Evolutionary conservation across 2,329 filamentous ascomycete genomes (phyloP).

Genomic region (Cladophialophora carrionii): DNA sequence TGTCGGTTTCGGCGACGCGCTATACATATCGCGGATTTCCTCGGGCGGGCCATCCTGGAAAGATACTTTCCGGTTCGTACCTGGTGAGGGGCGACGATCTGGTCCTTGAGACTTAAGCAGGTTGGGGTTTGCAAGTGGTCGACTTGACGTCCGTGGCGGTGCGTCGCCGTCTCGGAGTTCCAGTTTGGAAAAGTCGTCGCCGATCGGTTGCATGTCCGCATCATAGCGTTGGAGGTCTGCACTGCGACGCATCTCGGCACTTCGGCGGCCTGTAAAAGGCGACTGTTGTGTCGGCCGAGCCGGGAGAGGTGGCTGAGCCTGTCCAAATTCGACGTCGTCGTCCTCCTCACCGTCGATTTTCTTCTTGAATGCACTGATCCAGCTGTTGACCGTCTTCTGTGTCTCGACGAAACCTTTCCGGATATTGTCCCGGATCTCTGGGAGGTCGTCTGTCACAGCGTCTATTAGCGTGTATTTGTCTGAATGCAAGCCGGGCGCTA

Average conservation of each 20-base stretch:
- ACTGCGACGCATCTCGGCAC: conserved; percentile 71
- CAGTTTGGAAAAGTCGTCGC: conserved; percentile 79
- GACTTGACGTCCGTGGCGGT: conserved; percentile 59
- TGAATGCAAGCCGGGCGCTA: conserved; percentile 14
- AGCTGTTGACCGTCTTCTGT: conserved; percentile 87
- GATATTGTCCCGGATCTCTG: conserved; percentile 88
- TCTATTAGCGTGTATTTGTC: conserved; percentile 29
- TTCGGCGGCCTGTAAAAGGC: conserved; percentile 53
- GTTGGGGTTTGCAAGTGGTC: conserved; percentile 73
- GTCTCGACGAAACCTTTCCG: conserved; percentile 94
- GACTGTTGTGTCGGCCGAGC: conserved; percentile 46
- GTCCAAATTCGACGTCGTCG: conserved; percentile 63
- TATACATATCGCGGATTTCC: conserved; percentile 77
- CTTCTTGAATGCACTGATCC: conserved; percentile 91
- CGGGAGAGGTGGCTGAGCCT: conserved; percentile 41
- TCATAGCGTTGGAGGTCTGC: conserved; percentile 92
- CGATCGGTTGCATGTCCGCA: conserved; percentile 85
- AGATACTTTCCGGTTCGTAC: conserved; percentile 55
- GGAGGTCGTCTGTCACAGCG: conserved; percentile 72
- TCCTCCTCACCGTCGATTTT: conserved; percentile 88
- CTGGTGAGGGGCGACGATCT: conserved; percentile 53
- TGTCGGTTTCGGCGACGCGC: conserved; percentile 60
- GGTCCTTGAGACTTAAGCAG: conserved; percentile 65
- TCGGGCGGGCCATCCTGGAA: conserved; percentile 70
- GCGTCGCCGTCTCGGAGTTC: conserved; percentile 66